These are phyloP conservation scores for Pichia sp. DNA, from an alignment of 1,139 yeast species.

Conservation along the genomic window DNA sequence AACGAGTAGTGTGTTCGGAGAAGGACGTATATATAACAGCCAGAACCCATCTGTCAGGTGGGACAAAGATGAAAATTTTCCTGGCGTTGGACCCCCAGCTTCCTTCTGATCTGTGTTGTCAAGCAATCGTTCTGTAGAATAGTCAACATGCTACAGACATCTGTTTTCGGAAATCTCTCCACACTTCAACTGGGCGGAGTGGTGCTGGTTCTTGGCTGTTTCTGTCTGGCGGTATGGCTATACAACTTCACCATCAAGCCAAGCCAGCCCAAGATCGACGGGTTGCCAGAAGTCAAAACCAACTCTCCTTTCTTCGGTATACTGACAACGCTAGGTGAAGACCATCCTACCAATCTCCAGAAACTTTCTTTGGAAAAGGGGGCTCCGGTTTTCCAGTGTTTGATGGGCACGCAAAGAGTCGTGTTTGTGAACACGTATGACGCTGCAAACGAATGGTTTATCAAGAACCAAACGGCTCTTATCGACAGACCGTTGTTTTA, in stretches of 20 bases:
- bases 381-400: slow-evolving; percentile 23
- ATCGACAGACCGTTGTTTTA: slow-evolving; percentile 61
- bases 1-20: neutral
- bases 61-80: no score
- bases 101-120: no score
- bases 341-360: slow-evolving; percentile 22
- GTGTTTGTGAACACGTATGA: slow-evolving; percentile 57
- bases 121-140: no score
- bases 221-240: slow-evolving; percentile 12
- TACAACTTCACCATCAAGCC: slow-evolving; percentile 19
- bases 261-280: slow-evolving; percentile 15
- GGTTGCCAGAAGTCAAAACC: slow-evolving; percentile 19
- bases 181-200: neutral
- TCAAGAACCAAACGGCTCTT: slow-evolving; percentile 45
- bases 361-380: slow-evolving; percentile 15
- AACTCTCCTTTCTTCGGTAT: slow-evolving; percentile 20
- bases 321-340: slow-evolving; percentile 17
- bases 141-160: no score
- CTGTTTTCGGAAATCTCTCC: neutral
- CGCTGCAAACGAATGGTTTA: slow-evolving; percentile 50
- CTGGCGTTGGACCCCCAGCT: no score
- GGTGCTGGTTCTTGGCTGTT: neutral
- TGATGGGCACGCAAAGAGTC: slow-evolving; percentile 45
- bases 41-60: neutral
- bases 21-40: neutral